These are phyloP conservation scores for Podaxis rugospora DNA, from an alignment of 768 basidiomycete species.

Conservation along the genomic window DNA sequence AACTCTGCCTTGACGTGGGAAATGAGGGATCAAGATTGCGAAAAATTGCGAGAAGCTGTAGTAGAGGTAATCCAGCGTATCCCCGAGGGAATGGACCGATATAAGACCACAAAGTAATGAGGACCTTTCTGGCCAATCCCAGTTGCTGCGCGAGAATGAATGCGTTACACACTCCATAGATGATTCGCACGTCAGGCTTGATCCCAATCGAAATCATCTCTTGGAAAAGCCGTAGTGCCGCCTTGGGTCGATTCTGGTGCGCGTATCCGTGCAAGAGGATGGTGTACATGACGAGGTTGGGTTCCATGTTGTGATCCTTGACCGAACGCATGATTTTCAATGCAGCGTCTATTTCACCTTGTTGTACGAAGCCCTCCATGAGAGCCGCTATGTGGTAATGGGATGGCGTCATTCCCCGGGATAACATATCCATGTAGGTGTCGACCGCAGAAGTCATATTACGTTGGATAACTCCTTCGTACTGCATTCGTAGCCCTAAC, in stretches of 20 bases:
- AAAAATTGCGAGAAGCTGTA: conserved; percentile 4
- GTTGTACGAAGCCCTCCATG: conserved; percentile 65
- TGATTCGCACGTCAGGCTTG: conserved; percentile 62
- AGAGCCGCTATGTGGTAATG: conserved; percentile 70
- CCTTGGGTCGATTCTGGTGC: conserved; percentile 48
- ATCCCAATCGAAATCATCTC: conserved; percentile 60
- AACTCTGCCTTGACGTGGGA: background rate
- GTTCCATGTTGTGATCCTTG: conserved; percentile 41
- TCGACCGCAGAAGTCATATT: conserved; percentile 49
- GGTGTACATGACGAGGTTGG: conserved; percentile 70
- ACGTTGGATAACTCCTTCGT: conserved; percentile 49
- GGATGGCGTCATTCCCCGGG: conserved; percentile 67
- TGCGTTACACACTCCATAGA: conserved; percentile 68
- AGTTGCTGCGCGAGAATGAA: conserved; percentile 56
- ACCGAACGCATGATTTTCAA: conserved; percentile 51
- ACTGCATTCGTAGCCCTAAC: conserved; percentile 57
- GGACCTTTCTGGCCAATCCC: conserved; percentile 43
- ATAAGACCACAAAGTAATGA: conserved; percentile 61
- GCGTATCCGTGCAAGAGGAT: conserved; percentile 72
- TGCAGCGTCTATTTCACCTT: conserved; percentile 59
- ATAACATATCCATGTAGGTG: conserved; percentile 55
- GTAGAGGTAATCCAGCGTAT: conserved; percentile 22
- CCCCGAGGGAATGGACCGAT: conserved; percentile 57
- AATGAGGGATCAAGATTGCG: background rate
- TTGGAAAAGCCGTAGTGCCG: conserved; percentile 52